Conservation (phyloP, 2,329 filamentous ascomycete genomes). For the Ophiocordyceps sinensis region DNA sequence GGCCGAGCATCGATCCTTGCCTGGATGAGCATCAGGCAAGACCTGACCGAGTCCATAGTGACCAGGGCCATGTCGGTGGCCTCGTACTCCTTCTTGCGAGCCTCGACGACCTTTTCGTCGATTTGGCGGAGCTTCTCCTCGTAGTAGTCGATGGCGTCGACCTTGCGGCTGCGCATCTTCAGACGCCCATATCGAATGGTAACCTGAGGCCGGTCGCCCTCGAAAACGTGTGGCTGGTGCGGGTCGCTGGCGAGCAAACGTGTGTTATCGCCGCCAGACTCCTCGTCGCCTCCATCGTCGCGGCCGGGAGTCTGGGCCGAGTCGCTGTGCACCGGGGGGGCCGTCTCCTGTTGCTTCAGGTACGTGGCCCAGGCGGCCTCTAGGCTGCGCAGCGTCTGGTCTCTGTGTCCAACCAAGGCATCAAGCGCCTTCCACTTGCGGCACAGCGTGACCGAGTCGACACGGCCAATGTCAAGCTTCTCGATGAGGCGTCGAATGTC, state of each 20-base stretch:
- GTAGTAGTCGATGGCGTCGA: conserved; percentile 91
- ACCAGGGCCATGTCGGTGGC: conserved; percentile 83
- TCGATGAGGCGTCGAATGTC: conserved; percentile 81
- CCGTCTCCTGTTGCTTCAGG: conserved; percentile 12
- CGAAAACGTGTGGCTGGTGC: conserved; percentile 15
- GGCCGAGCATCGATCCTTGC: conserved; percentile 85
- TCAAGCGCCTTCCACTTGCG: conserved; percentile 79
- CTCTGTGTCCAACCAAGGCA: conserved; percentile 52
- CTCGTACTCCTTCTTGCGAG: conserved; percentile 61
- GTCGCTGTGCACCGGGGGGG: conserved; percentile 3
- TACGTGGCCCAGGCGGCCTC: conserved; percentile 76
- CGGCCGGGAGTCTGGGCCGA: conserved; percentile 2
- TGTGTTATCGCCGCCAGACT: conserved; percentile 41
- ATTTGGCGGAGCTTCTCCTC: conserved; percentile 68
- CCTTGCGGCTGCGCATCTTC: conserved; percentile 52
- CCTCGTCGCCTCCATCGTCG: conserved; percentile 18
- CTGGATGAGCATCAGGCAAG: conserved; percentile 90
- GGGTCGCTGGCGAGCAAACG: conserved; percentile 40
- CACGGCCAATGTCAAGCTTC: conserved; percentile 73
- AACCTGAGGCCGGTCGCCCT: conserved; percentile 47
- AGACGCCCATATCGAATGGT: conserved; percentile 69
- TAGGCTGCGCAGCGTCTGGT: conserved; percentile 51
- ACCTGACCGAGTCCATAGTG: conserved; percentile 90
- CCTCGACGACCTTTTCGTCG: conserved; percentile 57
- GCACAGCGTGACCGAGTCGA: conserved; percentile 77